Evolutionary conservation across 345 rosid species (phyloP), one percentile per base, ranked within the genome.

Genomic region (Brassica nigra): DNA sequence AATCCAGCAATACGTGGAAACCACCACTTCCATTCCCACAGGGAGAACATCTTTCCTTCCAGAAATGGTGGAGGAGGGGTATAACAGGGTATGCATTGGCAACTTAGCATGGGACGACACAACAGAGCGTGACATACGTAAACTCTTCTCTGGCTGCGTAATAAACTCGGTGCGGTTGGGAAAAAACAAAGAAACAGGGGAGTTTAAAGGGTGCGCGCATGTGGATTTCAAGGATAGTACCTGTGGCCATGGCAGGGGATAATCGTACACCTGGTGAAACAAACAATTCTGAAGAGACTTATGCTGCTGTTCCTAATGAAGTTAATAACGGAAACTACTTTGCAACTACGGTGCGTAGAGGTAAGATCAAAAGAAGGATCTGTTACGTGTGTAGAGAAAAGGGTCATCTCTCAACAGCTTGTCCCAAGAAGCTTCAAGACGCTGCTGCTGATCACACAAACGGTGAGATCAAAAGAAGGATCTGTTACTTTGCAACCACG

Each of bases 101-200:
- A 95, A 95, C 76, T 77, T 93, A 72, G 81, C 98, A n/a, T 93
- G 97, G 97, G 92, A 95, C 82, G 92, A 95, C 81, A 84, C 90
- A 62, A 90, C 91, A 0, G 97, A 93, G 81, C 90, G 85, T 16
- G 92, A 93, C 65, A 71, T 89, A 73, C 87, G 78, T 66, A 86
- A 85, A 61, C 86, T 89, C 82, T 91, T 95, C 85, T 86, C 93
- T 1, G 98, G 82, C 75, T 95, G 91, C 82, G 85, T 78, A 49
- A 88, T 90, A 66, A 83, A 86, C 31, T 88, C 93, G 6, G 68
- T 93, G 39, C 92, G 96, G 16, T 84, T 87, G 8, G 99, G 97
- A 27, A 82, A 29, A 79, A 81, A 90, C 86, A 95, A 92, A 84
- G 94, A 89, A 83, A 91, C 94, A 9, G 92, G 88, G 73, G 93